These are phyloP conservation scores for Setaria italica DNA, from an alignment of 202 grass and related monocot genomes.

Conservation along the genomic window DNA sequence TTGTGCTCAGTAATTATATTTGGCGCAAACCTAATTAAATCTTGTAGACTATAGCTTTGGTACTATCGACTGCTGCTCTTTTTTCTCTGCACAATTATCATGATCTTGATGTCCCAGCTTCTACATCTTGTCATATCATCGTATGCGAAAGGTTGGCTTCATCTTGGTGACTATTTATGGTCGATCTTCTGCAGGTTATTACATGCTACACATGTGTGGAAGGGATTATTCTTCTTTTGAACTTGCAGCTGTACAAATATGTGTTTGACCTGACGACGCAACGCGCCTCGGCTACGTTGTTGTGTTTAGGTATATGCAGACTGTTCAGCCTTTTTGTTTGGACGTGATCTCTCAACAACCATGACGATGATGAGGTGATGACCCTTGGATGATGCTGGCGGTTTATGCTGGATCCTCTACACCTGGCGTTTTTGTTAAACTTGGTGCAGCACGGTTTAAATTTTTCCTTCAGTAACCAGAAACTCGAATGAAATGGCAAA, in stretches of 20 bases:
- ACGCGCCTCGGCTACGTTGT: background rate
- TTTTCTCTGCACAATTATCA: slow-evolving; percentile 31
- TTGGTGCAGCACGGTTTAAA: background rate
- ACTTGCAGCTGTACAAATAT: background rate
- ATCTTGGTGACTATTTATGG: background rate
- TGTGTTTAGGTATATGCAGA: background rate
- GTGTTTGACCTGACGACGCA: background rate
- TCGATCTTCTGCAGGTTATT: background rate
- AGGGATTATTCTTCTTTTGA: background rate
- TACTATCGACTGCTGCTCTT: background rate
- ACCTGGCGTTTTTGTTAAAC: no score
- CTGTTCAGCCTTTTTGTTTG: background rate
- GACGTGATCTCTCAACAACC: slow-evolving; percentile 15
- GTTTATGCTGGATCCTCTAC: slow-evolving; percentile 1
- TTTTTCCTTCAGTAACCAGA: background rate
- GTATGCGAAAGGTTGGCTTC: background rate
- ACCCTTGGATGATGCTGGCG: slow-evolving; percentile 27
- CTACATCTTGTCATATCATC: slow-evolving; percentile 19
- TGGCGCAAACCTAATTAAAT: background rate
- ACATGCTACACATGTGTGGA: background rate
- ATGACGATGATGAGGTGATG: slow-evolving; percentile 19
- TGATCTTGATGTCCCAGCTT: slow-evolving; percentile 30
- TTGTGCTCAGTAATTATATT: background rate
- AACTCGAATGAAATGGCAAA: no score
- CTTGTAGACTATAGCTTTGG: background rate